These are phyloP conservation scores for Ogataea haglerorum DNA, from an alignment of 805 yeast genomes.

Conservation along the genomic window DNA sequence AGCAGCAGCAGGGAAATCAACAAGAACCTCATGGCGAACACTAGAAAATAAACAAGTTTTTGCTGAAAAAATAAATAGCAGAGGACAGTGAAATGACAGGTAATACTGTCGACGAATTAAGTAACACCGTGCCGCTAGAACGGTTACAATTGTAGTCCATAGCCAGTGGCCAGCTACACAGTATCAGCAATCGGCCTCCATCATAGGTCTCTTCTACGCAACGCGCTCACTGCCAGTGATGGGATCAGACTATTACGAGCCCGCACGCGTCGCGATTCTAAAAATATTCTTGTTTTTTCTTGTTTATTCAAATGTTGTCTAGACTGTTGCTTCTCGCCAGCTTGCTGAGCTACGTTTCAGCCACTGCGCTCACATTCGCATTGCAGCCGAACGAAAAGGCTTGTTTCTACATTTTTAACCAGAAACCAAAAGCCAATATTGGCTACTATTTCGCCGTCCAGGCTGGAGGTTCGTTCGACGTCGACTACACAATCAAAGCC, in stretches of 20 bases:
- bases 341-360: conserved; percentile 24
- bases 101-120: too few relatives aligned
- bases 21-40: conserved; percentile 11
- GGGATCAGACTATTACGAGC: conserved; percentile 1
- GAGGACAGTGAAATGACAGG: neutral
- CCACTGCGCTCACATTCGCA: conserved; percentile 65
- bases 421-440: conserved; percentile 53
- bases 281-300: conserved; percentile 6
- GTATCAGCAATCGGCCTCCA: too few relatives aligned
- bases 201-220: too few relatives aligned
- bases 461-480: conserved; percentile 75
- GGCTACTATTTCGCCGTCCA: conserved; percentile 83
- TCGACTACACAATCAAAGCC: conserved; percentile 61
- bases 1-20: conserved; percentile 13
- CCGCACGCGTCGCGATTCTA: conserved; percentile 10
- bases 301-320: conserved; percentile 5
- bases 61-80: conserved; percentile 1
- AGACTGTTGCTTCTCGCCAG: conserved; percentile 1
- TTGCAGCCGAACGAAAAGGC: conserved; percentile 71
- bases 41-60: conserved; percentile 10
- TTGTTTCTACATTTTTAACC: conserved; percentile 71
- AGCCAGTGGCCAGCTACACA: neutral
- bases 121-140: too few relatives aligned
- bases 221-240: too few relatives aligned
- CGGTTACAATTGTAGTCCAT: neutral